phyloP scores from a whole-genome alignment of 1,139 yeast genomes.

The Lipomyces yarrowii region DNA sequence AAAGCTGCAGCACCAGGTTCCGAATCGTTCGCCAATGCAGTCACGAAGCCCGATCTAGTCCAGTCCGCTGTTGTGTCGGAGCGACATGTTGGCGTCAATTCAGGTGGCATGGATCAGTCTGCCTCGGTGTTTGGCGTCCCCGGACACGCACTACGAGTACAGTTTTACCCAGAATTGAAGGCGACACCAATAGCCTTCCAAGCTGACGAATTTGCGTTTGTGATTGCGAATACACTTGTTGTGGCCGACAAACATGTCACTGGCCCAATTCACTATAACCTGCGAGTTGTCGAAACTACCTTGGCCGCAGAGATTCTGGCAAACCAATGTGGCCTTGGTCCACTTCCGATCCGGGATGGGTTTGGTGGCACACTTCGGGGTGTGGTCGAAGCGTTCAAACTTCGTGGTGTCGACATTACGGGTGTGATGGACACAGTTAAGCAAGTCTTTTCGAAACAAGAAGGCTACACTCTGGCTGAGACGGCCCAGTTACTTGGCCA shows the following conservation, averaged over 20 bases:
- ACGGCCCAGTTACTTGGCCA: constrained; percentile 52
- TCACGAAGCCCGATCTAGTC: constrained; percentile 59
- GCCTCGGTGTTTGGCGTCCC: constrained; percentile 70
- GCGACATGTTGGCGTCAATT: constrained; percentile 72
- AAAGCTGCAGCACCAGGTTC: constrained; percentile 42
- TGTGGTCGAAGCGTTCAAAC: constrained; percentile 50
- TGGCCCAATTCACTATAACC: constrained; percentile 68
- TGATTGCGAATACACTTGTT: constrained; percentile 65
- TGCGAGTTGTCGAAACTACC: constrained; percentile 71
- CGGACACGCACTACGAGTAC: constrained; percentile 61
- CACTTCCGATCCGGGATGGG: constrained; percentile 56
- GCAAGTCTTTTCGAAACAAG: constrained; percentile 48
- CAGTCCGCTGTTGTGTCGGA: constrained; percentile 67
- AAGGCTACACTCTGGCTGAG: constrained; percentile 56
- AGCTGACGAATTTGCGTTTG: constrained; percentile 54
- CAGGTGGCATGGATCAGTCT: constrained; percentile 80
- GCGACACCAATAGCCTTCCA: constrained; percentile 60
- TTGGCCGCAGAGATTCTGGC: constrained; percentile 64
- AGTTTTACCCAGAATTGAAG: constrained; percentile 60
- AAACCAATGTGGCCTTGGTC: constrained; percentile 48
- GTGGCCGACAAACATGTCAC: constrained; percentile 69
- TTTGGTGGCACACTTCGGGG: constrained; percentile 66
- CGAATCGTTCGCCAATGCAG: constrained; percentile 16
- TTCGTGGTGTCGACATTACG: constrained; percentile 49
- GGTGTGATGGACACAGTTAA: constrained; percentile 49